A percentile compares a stretch with the other conserved stretches of the same genome.
phyloP scores from a whole-genome alignment of 805 yeast genomes.

The Candida methanosorbosa region DNA sequence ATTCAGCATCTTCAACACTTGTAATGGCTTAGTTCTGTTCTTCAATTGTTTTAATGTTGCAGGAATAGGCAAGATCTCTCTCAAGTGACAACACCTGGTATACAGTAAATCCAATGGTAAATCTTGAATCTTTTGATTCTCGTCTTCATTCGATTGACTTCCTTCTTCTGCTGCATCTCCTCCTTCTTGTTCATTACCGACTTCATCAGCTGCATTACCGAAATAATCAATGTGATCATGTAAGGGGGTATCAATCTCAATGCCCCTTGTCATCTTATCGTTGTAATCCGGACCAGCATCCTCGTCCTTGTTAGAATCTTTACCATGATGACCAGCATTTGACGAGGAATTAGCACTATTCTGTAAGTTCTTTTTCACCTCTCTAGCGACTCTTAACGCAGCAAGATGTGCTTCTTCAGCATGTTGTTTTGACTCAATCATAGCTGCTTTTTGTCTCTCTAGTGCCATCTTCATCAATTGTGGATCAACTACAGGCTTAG shows the following conservation, averaged over 20 bases:
- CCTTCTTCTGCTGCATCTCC: conserved; percentile 17
- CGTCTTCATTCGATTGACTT: conserved; percentile 19
- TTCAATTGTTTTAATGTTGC: conserved; percentile 46
- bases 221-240: conserved; percentile 36
- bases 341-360: not conserved
- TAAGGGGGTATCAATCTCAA: conserved; percentile 64
- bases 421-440: conserved; percentile 58
- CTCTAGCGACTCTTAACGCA: conserved; percentile 62
- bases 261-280: conserved; percentile 5
- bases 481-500: conserved; percentile 26
- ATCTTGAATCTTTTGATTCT: conserved; percentile 4
- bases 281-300: conserved; percentile 15
- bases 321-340: not conserved
- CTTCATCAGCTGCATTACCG: conserved; percentile 15
- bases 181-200: not conserved
- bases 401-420: conserved; percentile 70
- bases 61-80: conserved; percentile 42
- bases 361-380: conserved; percentile 42
- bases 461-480: conserved; percentile 46
- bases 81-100: conserved; percentile 39
- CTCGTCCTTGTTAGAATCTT: conserved; percentile 17
- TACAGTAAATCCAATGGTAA: conserved; percentile 41
- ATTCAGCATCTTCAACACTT: conserved; percentile 45
- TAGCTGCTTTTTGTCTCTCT: conserved; percentile 47
- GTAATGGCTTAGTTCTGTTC: conserved; percentile 40